Conservation (phyloP, 176 grass and related monocot genomes). For the Oropetium thomaeum region DNA sequence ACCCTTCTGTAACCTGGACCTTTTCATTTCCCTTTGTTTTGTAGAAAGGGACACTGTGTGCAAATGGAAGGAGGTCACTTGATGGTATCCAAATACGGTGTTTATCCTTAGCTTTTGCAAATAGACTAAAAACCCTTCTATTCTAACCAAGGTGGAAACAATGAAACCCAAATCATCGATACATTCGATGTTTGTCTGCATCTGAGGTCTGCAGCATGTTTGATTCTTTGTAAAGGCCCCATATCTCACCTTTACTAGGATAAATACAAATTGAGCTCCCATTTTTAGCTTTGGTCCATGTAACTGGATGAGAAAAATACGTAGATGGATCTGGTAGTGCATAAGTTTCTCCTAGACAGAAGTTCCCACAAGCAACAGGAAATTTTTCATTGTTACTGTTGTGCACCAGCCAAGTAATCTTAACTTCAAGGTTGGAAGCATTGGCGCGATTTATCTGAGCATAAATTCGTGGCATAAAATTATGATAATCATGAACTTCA, state of each 20-base stretch:
- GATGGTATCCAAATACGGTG: constrained; percentile 36
- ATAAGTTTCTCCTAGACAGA: constrained; percentile 45
- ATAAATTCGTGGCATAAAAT: constrained; percentile 91
- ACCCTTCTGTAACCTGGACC: constrained; percentile 56
- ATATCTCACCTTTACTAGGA: constrained; percentile 69
- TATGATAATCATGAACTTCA: constrained; percentile 75
- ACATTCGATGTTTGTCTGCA: constrained; percentile 51
- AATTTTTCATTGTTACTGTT: constrained; percentile 52
- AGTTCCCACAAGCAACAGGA: constrained; percentile 69
- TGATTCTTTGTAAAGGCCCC: constrained; percentile 84
- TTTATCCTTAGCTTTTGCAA: constrained; percentile 39
- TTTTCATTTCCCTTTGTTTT: constrained; percentile 66
- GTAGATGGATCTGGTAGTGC: constrained; percentile 53
- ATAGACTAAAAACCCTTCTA: constrained; percentile 82
- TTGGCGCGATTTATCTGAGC: constrained; percentile 54
- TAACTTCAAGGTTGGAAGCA: constrained; percentile 47
- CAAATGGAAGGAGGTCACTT: constrained; percentile 66
- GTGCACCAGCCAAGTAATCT: constrained; percentile 70
- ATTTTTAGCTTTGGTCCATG: constrained; percentile 55
- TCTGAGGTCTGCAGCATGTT: constrained; percentile 45
- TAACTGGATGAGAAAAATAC: constrained; percentile 69
- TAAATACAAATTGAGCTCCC: constrained; percentile 53
- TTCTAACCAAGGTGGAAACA: constrained; percentile 61
- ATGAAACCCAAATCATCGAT: constrained; percentile 28
- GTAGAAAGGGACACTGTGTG: constrained; percentile 64